Evolutionary conservation across 805 yeast species (phyloP).

Genomic region (Candida piceae): DNA sequence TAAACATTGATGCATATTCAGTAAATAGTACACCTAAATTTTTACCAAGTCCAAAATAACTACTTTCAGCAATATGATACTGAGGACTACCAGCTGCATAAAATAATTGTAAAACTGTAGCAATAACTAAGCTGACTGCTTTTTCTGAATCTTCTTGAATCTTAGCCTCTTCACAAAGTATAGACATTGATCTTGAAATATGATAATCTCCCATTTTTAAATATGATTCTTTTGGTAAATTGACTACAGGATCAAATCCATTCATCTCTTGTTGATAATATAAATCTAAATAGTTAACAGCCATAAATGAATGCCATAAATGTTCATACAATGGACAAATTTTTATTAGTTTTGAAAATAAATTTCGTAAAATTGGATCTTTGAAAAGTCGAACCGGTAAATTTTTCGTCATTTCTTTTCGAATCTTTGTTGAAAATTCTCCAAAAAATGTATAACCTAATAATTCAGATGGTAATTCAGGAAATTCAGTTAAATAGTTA

Average conservation of each 20-base stretch:
- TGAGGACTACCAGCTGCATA: slow-evolving; percentile 18
- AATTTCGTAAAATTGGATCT: slow-evolving; percentile 10
- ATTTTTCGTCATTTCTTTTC: slow-evolving; percentile 12
- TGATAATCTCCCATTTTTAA: slow-evolving; percentile 19
- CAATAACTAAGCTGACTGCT: slow-evolving; percentile 13
- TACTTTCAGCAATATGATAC: slow-evolving; percentile 12
- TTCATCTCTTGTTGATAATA: slow-evolving; percentile 18
- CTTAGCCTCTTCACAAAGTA: slow-evolving; percentile 16
- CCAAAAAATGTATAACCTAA: slow-evolving; percentile 15
- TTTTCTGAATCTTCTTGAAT: slow-evolving; percentile 12
- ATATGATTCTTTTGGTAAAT: slow-evolving; percentile 13
- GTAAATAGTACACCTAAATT: slow-evolving; percentile 16
- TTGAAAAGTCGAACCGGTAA: slow-evolving; percentile 16
- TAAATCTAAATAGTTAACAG: slow-evolving; percentile 17
- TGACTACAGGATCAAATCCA: slow-evolving; percentile 17
- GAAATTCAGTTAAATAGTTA: slow-evolving; percentile 7
- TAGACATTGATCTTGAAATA: slow-evolving; percentile 16
- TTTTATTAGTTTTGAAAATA: too few species aligned
- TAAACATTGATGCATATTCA: slow-evolving; percentile 10
- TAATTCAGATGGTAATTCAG: slow-evolving; percentile 10
- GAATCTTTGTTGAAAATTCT: slow-evolving; percentile 13
- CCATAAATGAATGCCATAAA: slow-evolving; percentile 18
- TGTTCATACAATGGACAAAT: too few species aligned
- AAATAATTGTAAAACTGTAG: slow-evolving; percentile 18
- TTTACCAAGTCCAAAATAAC: slow-evolving; percentile 17